Conservation (phyloP, 2,329 filamentous ascomycete species). For the Ophiostoma pallidulum region DNA sequence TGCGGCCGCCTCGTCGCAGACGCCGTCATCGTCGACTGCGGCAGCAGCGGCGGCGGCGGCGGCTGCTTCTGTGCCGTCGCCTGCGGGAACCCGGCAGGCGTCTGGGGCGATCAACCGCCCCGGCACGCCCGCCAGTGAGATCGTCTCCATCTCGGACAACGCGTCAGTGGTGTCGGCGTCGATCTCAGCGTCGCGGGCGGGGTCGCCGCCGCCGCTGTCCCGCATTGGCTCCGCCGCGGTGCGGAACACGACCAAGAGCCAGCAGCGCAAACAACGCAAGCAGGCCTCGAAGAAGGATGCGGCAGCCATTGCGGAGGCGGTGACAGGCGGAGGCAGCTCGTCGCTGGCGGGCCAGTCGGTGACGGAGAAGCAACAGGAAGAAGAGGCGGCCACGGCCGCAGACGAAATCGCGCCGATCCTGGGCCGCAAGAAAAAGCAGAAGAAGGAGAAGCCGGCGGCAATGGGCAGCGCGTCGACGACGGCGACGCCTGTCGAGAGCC, state of each 20-base stretch:
- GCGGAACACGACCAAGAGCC: conserved; percentile 64
- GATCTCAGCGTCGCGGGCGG: conserved; percentile 57
- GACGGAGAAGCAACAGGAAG: conserved; percentile 36
- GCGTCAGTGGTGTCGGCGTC: conserved; percentile 66
- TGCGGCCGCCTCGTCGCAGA: background rate
- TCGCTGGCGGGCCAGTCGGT: conserved; percentile 31
- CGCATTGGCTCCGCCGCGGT: conserved; percentile 61
- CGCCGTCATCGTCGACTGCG: background rate
- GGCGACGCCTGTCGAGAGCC: conserved; percentile 15
- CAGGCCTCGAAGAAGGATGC: conserved; percentile 57
- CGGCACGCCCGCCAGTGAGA: conserved; percentile 65
- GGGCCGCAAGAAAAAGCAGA: conserved; percentile 76
- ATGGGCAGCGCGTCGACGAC: conserved; percentile 18
- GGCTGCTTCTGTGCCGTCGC: no score
- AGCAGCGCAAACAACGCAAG: conserved; percentile 67
- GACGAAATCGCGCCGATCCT: conserved; percentile 62
- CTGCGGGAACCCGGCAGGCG: conserved; percentile 2
- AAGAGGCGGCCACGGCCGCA: conserved; percentile 14
- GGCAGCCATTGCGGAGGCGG: conserved; percentile 31
- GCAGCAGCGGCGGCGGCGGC: no score
- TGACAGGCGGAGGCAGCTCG: background rate
- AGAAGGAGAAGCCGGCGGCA: conserved; percentile 53
- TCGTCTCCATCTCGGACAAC: conserved; percentile 69
- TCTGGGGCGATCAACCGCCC: conserved; percentile 35
- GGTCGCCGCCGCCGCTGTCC: conserved; percentile 53